Evolutionary conservation across 2,329 filamentous ascomycete species (phyloP).

Genomic region (Metarhizium robertsii): DNA sequence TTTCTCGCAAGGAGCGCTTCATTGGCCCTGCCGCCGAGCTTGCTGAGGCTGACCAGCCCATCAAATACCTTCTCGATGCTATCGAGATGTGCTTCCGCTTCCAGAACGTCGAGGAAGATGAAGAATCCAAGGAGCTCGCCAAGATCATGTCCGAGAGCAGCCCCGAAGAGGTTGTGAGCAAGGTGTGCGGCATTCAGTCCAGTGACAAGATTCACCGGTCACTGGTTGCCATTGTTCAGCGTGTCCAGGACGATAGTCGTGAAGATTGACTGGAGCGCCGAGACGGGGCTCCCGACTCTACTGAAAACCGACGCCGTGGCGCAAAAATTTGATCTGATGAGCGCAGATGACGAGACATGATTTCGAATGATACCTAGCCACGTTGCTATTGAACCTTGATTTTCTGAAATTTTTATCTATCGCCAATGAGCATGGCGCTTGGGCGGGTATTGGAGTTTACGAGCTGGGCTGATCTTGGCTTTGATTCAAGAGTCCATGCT

Average conservation of each 20-base stretch:
- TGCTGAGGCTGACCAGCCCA: conserved; percentile 67
- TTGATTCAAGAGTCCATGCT: not conserved
- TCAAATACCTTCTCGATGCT: conserved; percentile 66
- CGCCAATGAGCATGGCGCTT: conserved; percentile 14
- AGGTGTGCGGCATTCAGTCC: conserved; percentile 73
- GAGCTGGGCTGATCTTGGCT: not conserved
- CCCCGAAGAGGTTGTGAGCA: conserved; percentile 64
- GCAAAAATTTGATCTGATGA: conserved; percentile 5
- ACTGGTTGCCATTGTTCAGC: conserved; percentile 70
- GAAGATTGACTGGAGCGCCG: conserved; percentile 30
- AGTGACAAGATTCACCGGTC: conserved; percentile 68
- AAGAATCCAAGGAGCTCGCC: conserved; percentile 78
- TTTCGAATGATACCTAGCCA: conserved; percentile 5
- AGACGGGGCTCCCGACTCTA: not conserved
- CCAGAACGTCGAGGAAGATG: conserved; percentile 87
- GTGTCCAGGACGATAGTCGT: conserved; percentile 60
- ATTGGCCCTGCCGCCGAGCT: conserved; percentile 85
- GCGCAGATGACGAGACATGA: conserved; percentile 6
- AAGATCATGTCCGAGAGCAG: conserved; percentile 70
- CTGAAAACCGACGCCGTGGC: not conserved
- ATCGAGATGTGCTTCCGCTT: conserved; percentile 91
- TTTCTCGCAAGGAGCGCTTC: conserved; percentile 92
- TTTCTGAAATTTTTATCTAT: conserved; percentile 2
- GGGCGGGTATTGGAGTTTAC: conserved; percentile 9
- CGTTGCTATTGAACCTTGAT: conserved; percentile 1